A percentile compares a stretch with the other conserved stretches of the same genome.
phyloP scores from a whole-genome alignment of 345 rosid genomes.

The Lenwebbia sp. region DNA sequence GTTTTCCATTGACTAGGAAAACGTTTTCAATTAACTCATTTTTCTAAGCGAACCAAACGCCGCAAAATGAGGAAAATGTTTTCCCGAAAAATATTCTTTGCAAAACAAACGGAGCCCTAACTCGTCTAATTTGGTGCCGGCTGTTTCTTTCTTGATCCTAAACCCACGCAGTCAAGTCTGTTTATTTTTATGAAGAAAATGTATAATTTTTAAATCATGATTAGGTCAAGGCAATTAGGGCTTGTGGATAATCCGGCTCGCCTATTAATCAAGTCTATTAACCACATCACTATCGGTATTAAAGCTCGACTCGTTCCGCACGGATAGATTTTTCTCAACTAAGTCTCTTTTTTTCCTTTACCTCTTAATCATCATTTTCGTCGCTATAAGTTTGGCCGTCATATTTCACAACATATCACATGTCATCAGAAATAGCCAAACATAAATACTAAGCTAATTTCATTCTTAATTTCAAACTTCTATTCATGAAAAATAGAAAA shows the following conservation, averaged over 20 bases:
- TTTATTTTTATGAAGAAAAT: neutral
- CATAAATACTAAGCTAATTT: neutral
- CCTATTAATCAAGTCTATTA: neutral
- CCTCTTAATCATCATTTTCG: neutral
- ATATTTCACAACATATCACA: neutral
- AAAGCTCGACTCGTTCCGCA: neutral
- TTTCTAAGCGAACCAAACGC: too few species aligned
- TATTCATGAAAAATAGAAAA: too few species aligned
- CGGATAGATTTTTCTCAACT: too few species aligned
- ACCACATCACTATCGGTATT: neutral
- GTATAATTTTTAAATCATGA: neutral
- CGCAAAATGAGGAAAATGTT: too few species aligned
- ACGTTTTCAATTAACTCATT: too few species aligned
- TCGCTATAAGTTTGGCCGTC: neutral
- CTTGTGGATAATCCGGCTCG: neutral
- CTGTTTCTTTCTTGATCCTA: neutral
- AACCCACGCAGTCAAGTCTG: too few species aligned
- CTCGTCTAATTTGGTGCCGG: fast-evolving
- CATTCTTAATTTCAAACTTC: neutral
- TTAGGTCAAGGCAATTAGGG: neutral
- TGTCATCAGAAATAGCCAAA: neutral
- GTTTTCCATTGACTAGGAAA: too few species aligned
- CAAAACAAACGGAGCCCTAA: neutral
- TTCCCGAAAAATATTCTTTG: too few species aligned
- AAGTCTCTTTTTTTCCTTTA: too few species aligned